phyloP scores from a whole-genome alignment of 2,329 filamentous ascomycete species.

The Teratosphaeria nubilosa region DNA sequence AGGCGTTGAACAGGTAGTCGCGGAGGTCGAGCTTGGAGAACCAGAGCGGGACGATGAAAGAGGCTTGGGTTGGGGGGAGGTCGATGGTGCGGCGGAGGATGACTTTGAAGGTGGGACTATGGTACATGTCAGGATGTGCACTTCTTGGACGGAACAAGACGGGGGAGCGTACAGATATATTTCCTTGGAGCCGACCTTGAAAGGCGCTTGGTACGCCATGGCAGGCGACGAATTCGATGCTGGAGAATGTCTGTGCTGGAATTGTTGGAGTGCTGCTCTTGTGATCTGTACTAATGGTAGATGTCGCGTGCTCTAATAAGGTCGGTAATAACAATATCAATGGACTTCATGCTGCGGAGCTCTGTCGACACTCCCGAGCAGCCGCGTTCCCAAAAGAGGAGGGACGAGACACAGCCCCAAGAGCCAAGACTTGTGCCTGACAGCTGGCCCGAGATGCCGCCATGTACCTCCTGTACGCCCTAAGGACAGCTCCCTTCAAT shows the following conservation, averaged over 20 bases:
- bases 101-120: constrained; percentile 71
- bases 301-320: not conserved
- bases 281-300: not conserved
- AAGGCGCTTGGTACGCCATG: constrained; percentile 11
- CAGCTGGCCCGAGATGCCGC: not conserved
- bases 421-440: not conserved
- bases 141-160: not conserved
- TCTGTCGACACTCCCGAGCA: not conserved
- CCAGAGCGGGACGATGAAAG: constrained; percentile 79
- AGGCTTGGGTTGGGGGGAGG: constrained; percentile 69
- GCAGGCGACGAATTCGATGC: not conserved
- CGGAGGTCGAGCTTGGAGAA: constrained; percentile 96
- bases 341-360: not conserved
- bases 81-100: constrained; percentile 64
- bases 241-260: not conserved
- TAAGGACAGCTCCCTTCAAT: not conserved
- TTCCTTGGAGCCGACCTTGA: constrained; percentile 26
- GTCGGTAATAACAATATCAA: too few relatives aligned
- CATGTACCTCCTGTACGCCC: not conserved
- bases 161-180: constrained; percentile 24
- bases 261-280: not conserved
- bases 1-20: constrained; percentile 85
- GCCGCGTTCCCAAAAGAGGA: not conserved
- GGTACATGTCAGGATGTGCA: not conserved
- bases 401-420: not conserved